Base-by-base conservation (phyloP, 1,284 basidiomycete genomes). In the Leccinum pachyderme region DNA sequence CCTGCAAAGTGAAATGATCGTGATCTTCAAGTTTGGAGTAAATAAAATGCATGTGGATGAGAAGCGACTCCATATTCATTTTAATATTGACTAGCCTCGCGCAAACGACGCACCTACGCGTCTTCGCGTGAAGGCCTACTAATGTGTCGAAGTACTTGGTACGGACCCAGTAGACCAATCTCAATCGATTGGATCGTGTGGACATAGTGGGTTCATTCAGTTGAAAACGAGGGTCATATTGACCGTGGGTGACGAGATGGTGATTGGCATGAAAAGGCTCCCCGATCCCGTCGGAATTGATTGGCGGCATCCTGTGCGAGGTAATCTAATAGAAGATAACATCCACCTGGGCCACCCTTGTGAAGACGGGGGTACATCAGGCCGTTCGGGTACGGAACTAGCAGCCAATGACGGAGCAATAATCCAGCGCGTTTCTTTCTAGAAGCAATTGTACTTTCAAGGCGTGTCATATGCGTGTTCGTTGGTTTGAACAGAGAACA, bases 221-320 rank as follows among this genome's bases (percentile, higher is more conserved):
- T 39, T 5, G 39, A 46, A 51, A 29, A 32, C 7, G 33, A 11
- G 37, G 37, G 18, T 39, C 37, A 5, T 18, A 18, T 18, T 18
- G 18, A 1, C 18, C 18, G 18, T 18, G 18, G 18, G 18, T 18
- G 18, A 18, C 18, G 46, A 31, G 13, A 1, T 49, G 27, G 25
- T 37, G 51, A 39, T 55, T 66, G 66, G 49, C 47, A 54, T 7
- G 35, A 7, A 4, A 8, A 11, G 22, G 28, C 25, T 46, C 51
- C 59, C 62, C 53, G 60, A 41, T 5, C 24, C 2, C 33, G 22
- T 58, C 63, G 56, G 62, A 15, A 45, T 22, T 6, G 45, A 51
- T 27, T 47, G 3, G 47, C 37, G 4, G 8, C 0, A 27, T 28
- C 50, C 47, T 54, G 61, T 31, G 59, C n/a, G 25, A 28, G 12